Evolutionary conservation across 1,139 yeast genomes (phyloP).

Genomic region (Ogataea hybrid): DNA sequence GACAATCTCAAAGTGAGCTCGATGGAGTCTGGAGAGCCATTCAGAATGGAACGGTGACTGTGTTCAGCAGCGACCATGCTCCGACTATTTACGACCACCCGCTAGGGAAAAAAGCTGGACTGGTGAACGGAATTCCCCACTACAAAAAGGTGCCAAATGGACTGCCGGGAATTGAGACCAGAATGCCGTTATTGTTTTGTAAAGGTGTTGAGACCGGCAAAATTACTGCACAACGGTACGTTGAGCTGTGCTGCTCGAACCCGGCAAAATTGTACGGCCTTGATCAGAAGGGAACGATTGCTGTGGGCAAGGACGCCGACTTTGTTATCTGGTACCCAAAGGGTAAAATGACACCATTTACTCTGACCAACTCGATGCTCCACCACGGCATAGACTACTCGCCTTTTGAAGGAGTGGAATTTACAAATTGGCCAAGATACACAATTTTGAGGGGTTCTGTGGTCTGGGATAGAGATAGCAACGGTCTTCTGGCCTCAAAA

Average conservation of each 20-base stretch:
- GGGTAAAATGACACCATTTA: slow-evolving; percentile 34
- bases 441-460: slow-evolving; percentile 41
- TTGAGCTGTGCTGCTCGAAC: slow-evolving; percentile 57
- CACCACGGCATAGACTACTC: slow-evolving; percentile 46
- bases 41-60: slow-evolving; percentile 46
- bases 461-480: slow-evolving; percentile 37
- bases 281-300: slow-evolving; percentile 65
- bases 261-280: slow-evolving; percentile 84
- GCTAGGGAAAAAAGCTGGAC: slow-evolving; percentile 40
- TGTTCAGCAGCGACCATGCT: slow-evolving; percentile 47
- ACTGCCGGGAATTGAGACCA: slow-evolving; percentile 46
- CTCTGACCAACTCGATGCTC: slow-evolving; percentile 36
- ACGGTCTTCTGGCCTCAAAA: slow-evolving; percentile 26
- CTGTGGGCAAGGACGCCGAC: slow-evolving; percentile 80
- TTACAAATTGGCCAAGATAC: slow-evolving; percentile 46
- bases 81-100: slow-evolving; percentile 41
- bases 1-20: slow-evolving; percentile 38
- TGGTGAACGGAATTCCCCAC: slow-evolving; percentile 35
- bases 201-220: slow-evolving; percentile 42
- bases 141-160: slow-evolving; percentile 44
- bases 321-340: slow-evolving; percentile 72
- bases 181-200: slow-evolving; percentile 42
- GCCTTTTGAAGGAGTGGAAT: slow-evolving; percentile 42
- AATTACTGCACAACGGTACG: slow-evolving; percentile 41
- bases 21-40: slow-evolving; percentile 45